These are phyloP conservation scores for Auriscalpium microsporum DNA, from an alignment of 768 basidiomycete genomes.

Conservation along the genomic window DNA sequence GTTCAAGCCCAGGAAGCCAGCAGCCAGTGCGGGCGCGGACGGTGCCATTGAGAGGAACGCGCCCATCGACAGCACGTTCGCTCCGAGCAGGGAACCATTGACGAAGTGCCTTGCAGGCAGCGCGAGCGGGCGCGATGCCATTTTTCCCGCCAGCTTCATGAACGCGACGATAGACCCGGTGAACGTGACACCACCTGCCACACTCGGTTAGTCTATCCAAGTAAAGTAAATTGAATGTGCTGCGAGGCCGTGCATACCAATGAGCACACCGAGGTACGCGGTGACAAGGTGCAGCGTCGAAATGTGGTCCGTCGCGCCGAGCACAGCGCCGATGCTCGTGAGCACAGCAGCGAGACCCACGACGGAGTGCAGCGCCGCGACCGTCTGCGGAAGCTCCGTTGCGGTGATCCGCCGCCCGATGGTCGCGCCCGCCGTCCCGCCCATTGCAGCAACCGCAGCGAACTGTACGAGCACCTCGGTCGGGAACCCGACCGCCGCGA, in stretches of 20 bases:
- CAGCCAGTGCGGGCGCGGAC: constrained; percentile 63
- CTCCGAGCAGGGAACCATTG: constrained; percentile 62
- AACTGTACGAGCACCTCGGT: constrained; percentile 71
- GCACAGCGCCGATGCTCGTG: constrained; percentile 76
- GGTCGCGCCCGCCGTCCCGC: constrained; percentile 58
- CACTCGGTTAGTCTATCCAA: constrained; percentile 2
- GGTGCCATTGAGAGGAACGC: constrained; percentile 69
- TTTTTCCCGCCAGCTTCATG: constrained; percentile 76
- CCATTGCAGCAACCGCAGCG: constrained; percentile 66
- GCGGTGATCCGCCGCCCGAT: constrained; percentile 80
- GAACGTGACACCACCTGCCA: constrained; percentile 70
- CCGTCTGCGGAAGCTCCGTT: constrained; percentile 82
- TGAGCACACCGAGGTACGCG: constrained; percentile 79
- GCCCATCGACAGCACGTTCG: constrained; percentile 65
- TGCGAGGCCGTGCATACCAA: constrained; percentile 38
- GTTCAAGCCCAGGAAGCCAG: constrained; percentile 68
- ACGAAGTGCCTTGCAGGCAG: constrained; percentile 74
- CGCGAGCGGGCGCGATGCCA: constrained; percentile 64
- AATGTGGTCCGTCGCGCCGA: constrained; percentile 56
- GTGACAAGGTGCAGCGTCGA: constrained; percentile 71
- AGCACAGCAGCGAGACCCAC: constrained; percentile 86
- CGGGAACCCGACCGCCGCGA: constrained; percentile 78
- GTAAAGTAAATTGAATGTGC: not conserved
- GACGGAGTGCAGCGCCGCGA: constrained; percentile 75
- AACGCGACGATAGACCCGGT: constrained; percentile 88